A percentile compares a stretch with the other conserved stretches of the same genome.
phyloP scores from a whole-genome alignment of 2,329 filamentous ascomycete species.

The Xylariaceae sp. region DNA sequence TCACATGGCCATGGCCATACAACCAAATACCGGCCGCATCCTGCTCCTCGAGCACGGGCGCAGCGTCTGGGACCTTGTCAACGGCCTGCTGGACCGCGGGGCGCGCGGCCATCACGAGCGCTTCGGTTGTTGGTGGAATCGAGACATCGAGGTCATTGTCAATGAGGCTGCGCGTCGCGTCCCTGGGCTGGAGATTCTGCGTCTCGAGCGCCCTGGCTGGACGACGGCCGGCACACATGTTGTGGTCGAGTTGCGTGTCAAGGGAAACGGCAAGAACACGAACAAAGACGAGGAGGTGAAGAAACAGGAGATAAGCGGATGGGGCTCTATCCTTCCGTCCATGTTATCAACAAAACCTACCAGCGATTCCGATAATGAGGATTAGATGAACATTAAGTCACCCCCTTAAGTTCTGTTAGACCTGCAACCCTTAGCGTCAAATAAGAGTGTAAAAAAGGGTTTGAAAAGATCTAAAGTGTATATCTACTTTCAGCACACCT shows the following conservation, averaged over 20 bases:
- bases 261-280: conserved; percentile 20
- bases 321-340: conserved; percentile 19
- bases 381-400: too few species aligned
- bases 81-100: conserved; percentile 60
- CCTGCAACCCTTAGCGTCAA: too few species aligned
- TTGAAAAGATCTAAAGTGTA: too few species aligned
- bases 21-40: conserved; percentile 63
- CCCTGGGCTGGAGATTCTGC: conserved; percentile 63
- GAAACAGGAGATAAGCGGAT: conserved; percentile 9
- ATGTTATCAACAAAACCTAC: conserved; percentile 8
- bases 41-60: conserved; percentile 68
- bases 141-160: conserved; percentile 64
- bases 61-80: conserved; percentile 57
- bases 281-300: background rate
- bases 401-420: too few species aligned
- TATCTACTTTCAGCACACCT: too few species aligned
- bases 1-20: conserved; percentile 58
- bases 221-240: conserved; percentile 64
- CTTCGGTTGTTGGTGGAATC: conserved; percentile 73
- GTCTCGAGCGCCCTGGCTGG: conserved; percentile 57
- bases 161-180: conserved; percentile 53
- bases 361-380: conserved; percentile 10
- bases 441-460: too few species aligned
- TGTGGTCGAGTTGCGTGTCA: conserved; percentile 61
- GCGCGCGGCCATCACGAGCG: conserved; percentile 61